Conservation (phyloP, 768 basidiomycete genomes). For the Pleurotus giganteus region DNA sequence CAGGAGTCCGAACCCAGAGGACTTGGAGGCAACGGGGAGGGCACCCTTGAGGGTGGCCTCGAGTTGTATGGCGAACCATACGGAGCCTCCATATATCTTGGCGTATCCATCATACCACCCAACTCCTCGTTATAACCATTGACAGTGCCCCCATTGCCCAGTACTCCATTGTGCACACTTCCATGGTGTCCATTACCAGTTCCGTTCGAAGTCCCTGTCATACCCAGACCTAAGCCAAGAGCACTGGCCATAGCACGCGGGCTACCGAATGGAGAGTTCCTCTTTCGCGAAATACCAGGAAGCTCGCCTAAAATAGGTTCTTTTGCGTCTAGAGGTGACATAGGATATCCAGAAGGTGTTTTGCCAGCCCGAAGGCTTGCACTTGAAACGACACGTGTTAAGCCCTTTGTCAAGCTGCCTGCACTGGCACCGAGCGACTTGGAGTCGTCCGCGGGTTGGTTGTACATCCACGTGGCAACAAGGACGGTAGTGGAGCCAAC, state of each 20-base stretch:
- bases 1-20: slow-evolving; percentile 5
- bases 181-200: slow-evolving; percentile 17
- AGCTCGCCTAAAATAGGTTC: slow-evolving; percentile 65
- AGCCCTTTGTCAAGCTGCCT: slow-evolving; percentile 21
- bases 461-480: slow-evolving; percentile 92
- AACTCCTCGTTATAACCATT: slow-evolving; percentile 12
- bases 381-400: slow-evolving; percentile 4
- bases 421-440: slow-evolving; percentile 23
- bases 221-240: slow-evolving; percentile 40
- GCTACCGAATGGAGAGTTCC: slow-evolving; percentile 45
- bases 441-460: slow-evolving; percentile 54
- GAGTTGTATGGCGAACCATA: slow-evolving; percentile 36
- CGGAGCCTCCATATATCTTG: slow-evolving; percentile 35
- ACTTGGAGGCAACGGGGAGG: slow-evolving; percentile 8
- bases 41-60: slow-evolving; percentile 4
- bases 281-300: slow-evolving; percentile 31
- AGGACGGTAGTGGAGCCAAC: slow-evolving; percentile 86
- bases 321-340: slow-evolving; percentile 43
- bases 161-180: slow-evolving; percentile 8
- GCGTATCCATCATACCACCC: slow-evolving; percentile 31
- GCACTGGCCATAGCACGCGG: slow-evolving; percentile 50
- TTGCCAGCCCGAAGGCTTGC: slow-evolving; percentile 16
- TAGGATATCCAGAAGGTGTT: slow-evolving; percentile 36
- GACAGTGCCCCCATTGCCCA: slow-evolving; percentile 2
- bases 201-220: slow-evolving; percentile 12